phyloP scores from a whole-genome alignment of 2,329 filamentous ascomycete genomes.

The Penicillium sp. region DNA sequence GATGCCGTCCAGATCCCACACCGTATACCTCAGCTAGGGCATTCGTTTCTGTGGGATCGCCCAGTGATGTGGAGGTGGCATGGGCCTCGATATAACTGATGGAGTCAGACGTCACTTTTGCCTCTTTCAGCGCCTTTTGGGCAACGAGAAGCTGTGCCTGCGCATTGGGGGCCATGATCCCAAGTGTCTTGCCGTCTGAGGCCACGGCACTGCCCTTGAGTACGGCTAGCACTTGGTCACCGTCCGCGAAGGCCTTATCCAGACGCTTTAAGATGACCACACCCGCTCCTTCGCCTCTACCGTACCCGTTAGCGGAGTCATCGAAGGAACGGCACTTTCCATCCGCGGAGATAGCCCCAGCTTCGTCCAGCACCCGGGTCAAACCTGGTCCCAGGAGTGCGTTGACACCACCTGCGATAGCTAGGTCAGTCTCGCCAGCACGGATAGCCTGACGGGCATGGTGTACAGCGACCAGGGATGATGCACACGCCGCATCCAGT shows the following conservation, averaged over 20 bases:
- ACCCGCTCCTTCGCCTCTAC: constrained; percentile 26
- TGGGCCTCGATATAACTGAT: neutral
- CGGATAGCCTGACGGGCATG: neutral
- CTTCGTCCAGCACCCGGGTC: constrained; percentile 24
- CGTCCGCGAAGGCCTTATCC: neutral
- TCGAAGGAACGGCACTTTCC: constrained; percentile 29
- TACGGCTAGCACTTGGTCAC: neutral
- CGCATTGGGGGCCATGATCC: neutral
- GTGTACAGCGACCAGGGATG: constrained; percentile 16
- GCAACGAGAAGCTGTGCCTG: neutral
- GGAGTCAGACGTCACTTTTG: neutral
- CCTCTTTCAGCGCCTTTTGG: neutral
- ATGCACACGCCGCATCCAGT: constrained; percentile 23
- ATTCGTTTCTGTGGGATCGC: neutral
- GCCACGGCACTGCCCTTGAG: neutral
- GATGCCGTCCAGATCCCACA: neutral
- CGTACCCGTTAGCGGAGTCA: constrained; percentile 25
- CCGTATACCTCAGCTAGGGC: neutral
- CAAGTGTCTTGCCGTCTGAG: neutral
- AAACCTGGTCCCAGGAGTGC: constrained; percentile 28
- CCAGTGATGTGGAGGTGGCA: neutral
- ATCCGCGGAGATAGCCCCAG: constrained; percentile 23
- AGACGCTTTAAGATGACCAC: constrained; percentile 17
- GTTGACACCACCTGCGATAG: neutral
- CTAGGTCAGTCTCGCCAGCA: neutral